Base-by-base conservation (phyloP, 177 flowering plant species). In the Telopea speciosissima region DNA sequence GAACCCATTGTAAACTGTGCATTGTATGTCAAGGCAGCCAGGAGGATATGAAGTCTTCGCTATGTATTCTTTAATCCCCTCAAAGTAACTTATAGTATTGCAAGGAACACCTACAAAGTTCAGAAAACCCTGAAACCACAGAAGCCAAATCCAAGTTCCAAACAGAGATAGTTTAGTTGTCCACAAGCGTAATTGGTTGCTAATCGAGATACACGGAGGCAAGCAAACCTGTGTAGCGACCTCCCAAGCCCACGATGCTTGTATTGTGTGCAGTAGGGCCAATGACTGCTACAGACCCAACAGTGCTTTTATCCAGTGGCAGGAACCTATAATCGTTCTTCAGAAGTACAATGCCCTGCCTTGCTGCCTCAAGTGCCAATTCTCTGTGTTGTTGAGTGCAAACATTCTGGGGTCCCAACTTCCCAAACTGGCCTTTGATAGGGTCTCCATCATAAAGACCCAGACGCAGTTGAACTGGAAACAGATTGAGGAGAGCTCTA, bases 271-370 rank as follows among this genome's bases (percentile, higher is more conserved):
- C 96, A 70, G 80, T 59, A 11, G 98, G 93, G 11, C 99, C 99
- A 71, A 96, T 87, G 36, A 96, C 70, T 31, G 93, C 95, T 63
- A 96, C 72, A 3, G 97, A 89, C 24, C 85, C 71, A 66, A 84
- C 73, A 19, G 36, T 36, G n/a, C 68, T 67, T 71, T 82, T 83
- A 31, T 81, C 60, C 66, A 90, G 77, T 58, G 99, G 99, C 71
- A 96, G 77, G 74, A 91, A 81, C 65, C 81, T 84, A 21, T 84
- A 79, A 7, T 86, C 81, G 71, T 96, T 96, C 81, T 93, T 96
- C 52, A 96, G 74, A 64, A 96, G 97, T 73, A 93, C 97, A 71
- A 91, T 90, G 23, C 97, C 97, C 79, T 93, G 95, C 79, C 83
- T 81, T 63, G 96, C 91, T 5, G 95, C 98, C 74, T 93, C 99